Evolutionary conservation across 345 rosid species (phyloP), one percentile per base, ranked within the genome.

Genomic region (Melaleuca alternifolia): DNA sequence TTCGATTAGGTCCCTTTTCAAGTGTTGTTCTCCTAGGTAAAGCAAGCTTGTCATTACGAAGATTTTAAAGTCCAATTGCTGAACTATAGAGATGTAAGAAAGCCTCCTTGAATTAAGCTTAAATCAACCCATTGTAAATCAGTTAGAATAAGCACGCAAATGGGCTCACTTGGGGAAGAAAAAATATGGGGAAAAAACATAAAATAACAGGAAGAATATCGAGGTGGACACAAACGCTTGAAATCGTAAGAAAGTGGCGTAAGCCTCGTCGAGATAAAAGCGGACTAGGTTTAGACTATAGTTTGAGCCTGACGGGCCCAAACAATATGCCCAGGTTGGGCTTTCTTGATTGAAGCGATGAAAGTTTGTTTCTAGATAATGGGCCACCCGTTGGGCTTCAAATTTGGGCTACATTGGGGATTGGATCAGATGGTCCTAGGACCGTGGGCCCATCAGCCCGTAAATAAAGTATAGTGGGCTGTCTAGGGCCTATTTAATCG

Each of bases 341-440:
- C 10, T 7, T 28, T 28, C n/a, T 13, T 61, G 75, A 9, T 1
- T 13, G 0, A 28, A 28, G 37, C 1, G 15, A 12, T 11, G 52
- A 12, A 14, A 0, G 3, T 0, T 1, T 62, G 21, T 41, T 13
- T 20, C 0, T 10, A 13, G 33, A 21, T 28, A 6, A 28, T 11
- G 41, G 71, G 33, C 71, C n/a, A 0, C 1, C 6, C 54, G 15
- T 52, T 2, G 65, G 33, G 37, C 65, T 7, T 59, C 15, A 4
- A 12, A 12, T 6, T 26, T 26, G 30, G 65, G 65, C 8, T 0
- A 14, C 33, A 11, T 13, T 6, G 2, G 4, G 18, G 1, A 2
- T 41, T 41, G 41, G 41, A n/a, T n/a, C n/a, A n/a, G n/a, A n/a
- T n/a, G n/a, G n/a, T n/a, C n/a, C n/a, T n/a, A n/a, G n/a, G n/a